A percentile compares a stretch with the other conserved stretches of the same genome.
Conservation (phyloP, 164 flowering plant species). For the Aristolochia californica region DNA sequence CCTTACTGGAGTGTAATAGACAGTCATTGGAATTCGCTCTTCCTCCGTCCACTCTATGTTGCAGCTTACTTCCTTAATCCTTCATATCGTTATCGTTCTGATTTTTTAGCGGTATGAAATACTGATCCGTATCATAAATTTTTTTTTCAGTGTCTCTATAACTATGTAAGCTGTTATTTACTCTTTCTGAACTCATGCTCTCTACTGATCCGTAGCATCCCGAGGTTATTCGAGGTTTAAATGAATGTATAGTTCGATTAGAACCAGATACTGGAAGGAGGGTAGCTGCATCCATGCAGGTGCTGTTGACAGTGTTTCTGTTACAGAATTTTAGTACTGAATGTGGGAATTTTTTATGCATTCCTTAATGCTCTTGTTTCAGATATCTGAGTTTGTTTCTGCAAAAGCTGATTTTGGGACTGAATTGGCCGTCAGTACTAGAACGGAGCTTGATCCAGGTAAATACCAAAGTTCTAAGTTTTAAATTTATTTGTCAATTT, state of each 20-base stretch:
- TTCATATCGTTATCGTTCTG: constrained; percentile 55
- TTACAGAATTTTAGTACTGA: neutral
- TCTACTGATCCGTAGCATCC: constrained; percentile 35
- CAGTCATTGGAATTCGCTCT: constrained; percentile 42
- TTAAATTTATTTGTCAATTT: too few species aligned
- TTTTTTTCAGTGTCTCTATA: neutral
- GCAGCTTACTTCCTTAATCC: constrained; percentile 88
- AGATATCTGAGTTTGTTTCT: constrained; percentile 55
- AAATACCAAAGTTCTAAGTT: neutral
- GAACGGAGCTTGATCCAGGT: constrained; percentile 84
- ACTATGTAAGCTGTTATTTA: neutral
- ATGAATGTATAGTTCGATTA: constrained; percentile 60
- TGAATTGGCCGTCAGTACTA: constrained; percentile 70
- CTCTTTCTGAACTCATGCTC: neutral
- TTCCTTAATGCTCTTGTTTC: constrained; percentile 14
- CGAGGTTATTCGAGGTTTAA: constrained; percentile 62
- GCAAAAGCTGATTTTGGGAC: constrained; percentile 91
- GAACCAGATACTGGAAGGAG: constrained; percentile 50
- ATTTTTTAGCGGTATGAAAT: constrained; percentile 45
- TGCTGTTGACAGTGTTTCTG: constrained; percentile 4
- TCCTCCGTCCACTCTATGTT: constrained; percentile 63
- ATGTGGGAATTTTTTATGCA: neutral
- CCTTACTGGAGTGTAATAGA: constrained; percentile 69
- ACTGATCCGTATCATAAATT: neutral
- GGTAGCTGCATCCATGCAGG: constrained; percentile 76